Conservation (phyloP, 306 rosid species). For the Malus fusca region DNA sequence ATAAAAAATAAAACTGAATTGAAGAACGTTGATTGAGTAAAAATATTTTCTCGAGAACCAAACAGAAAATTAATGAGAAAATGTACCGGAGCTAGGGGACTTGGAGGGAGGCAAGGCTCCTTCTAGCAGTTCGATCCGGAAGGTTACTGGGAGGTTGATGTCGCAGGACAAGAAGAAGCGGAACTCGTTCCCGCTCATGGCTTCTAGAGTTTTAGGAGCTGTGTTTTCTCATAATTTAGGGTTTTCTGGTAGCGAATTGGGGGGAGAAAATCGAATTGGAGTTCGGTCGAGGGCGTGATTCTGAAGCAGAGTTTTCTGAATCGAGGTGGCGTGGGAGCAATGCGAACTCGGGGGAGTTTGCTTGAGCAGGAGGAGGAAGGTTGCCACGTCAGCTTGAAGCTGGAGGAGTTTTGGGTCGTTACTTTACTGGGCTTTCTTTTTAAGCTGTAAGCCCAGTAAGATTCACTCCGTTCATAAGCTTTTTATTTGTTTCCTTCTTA, state of each 20-base stretch:
- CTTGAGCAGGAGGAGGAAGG: neutral
- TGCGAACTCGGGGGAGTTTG: neutral
- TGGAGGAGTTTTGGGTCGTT: neutral
- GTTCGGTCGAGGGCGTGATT: neutral
- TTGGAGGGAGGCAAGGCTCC: constrained; percentile 54
- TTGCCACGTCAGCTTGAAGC: neutral
- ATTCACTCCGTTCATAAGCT: neutral
- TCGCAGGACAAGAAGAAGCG: constrained; percentile 96
- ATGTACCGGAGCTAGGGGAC: constrained; percentile 42
- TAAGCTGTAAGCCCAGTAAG: neutral
- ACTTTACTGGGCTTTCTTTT: neutral
- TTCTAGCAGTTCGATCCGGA: constrained; percentile 72
- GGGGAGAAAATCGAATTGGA: neutral
- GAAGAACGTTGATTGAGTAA: neutral
- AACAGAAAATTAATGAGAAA: neutral
- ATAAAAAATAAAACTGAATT: neutral
- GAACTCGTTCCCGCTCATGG: constrained; percentile 81
- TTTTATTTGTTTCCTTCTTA: neutral
- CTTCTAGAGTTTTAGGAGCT: neutral
- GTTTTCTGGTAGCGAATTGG: neutral
- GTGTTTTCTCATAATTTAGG: neutral
- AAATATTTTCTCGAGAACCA: neutral
- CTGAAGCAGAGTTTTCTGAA: neutral
- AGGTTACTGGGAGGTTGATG: constrained; percentile 80
- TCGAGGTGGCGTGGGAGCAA: neutral